phyloP scores from a whole-genome alignment of 352 stramenopile genomes.

The Pythium dissotocum region DNA sequence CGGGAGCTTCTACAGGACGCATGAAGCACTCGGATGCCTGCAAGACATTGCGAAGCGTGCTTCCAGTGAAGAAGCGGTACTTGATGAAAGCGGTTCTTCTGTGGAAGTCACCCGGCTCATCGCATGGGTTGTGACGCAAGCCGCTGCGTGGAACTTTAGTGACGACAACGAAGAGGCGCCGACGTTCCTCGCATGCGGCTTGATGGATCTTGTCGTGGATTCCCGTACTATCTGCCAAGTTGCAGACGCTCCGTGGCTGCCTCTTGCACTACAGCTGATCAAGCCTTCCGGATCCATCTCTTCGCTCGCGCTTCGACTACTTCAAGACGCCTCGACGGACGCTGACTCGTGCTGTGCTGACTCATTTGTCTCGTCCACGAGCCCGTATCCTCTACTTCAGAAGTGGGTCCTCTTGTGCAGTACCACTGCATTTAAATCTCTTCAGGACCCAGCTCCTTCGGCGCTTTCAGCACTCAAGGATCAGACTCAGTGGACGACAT shows the following conservation, averaged over 20 bases:
- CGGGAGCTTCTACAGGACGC: neutral
- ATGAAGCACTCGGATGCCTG: constrained; percentile 14
- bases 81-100: neutral
- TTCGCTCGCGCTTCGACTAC: neutral
- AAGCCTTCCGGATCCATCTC: neutral
- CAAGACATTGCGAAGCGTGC: constrained; percentile 10
- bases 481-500: neutral
- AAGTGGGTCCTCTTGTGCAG: constrained; percentile 51
- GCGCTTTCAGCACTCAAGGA: neutral
- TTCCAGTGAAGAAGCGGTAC: neutral
- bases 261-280: neutral
- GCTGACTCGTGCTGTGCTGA: constrained; percentile 18
- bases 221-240: constrained; percentile 28
- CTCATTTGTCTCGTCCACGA: constrained; percentile 39
- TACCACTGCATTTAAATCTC: constrained; percentile 20
- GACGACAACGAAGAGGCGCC: constrained; percentile 29
- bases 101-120: neutral
- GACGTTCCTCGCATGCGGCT: constrained; percentile 47
- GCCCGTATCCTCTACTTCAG: constrained; percentile 57
- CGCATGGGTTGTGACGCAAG: neutral
- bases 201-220: constrained; percentile 36
- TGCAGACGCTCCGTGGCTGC: neutral
- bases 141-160: constrained; percentile 5
- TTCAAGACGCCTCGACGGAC: neutral
- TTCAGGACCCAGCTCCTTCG: neutral